These are phyloP conservation scores for Bolboschoenoplectus hybrid DNA, from an alignment of 202 grass and related monocot genomes.

Conservation along the genomic window DNA sequence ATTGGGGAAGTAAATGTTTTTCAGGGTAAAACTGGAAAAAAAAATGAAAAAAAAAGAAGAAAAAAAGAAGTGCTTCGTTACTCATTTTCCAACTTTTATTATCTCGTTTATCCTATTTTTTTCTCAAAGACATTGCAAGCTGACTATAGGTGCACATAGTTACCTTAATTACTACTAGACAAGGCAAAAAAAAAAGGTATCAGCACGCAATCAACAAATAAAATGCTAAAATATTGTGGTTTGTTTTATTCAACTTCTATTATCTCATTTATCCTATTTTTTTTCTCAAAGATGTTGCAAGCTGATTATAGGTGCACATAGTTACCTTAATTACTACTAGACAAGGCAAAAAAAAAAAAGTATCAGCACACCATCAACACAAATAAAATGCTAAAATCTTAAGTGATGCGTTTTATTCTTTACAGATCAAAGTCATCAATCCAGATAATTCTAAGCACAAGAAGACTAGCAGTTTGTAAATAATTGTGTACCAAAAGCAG, in stretches of 20 bases:
- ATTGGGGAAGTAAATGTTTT: background rate
- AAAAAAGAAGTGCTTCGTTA: background rate
- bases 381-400: background rate
- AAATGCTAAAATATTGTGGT: background rate
- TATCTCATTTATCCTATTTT: background rate
- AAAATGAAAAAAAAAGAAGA: background rate
- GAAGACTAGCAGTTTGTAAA: conserved; percentile 17
- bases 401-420: background rate
- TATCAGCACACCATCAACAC: background rate
- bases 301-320: background rate
- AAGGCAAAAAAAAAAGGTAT: background rate
- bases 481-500: conserved; percentile 68
- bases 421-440: background rate
- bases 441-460: background rate
- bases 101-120: background rate
- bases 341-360: background rate
- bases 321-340: background rate
- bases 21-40: background rate
- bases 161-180: background rate
- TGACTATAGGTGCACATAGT: background rate
- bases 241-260: background rate
- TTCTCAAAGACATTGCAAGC: background rate
- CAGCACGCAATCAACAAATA: background rate
- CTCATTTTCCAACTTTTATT: background rate
- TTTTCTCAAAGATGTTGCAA: background rate